A percentile compares a stretch with the other conserved stretches of the same genome.
Conservation (phyloP, 202 grass and related monocot species). For the Tripidium arundinaceum region DNA sequence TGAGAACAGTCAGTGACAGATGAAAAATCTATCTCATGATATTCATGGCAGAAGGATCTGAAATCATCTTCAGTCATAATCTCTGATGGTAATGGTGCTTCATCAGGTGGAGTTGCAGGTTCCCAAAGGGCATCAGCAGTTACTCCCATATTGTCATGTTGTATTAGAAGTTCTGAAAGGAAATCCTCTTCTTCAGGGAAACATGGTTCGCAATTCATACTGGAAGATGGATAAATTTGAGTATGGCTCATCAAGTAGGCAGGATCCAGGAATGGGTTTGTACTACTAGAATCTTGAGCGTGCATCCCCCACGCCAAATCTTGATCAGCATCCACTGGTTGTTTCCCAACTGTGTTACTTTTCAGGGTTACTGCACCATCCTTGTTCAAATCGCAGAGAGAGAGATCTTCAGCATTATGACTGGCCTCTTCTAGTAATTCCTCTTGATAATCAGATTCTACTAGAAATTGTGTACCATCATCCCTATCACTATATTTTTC, state of each 20-base stretch:
- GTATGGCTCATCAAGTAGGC: slow-evolving; percentile 16
- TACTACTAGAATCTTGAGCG: slow-evolving; percentile 44
- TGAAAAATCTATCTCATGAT: slow-evolving; percentile 47
- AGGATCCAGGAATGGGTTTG: slow-evolving; percentile 49
- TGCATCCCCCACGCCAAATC: slow-evolving; percentile 19
- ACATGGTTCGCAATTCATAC: slow-evolving; percentile 22
- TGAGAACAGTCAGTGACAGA: slow-evolving; percentile 16
- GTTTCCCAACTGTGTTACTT: slow-evolving; percentile 23
- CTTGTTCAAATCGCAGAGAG: slow-evolving; percentile 24
- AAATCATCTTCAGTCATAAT: slow-evolving; percentile 46
- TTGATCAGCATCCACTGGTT: slow-evolving; percentile 28
- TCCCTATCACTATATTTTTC: slow-evolving; percentile 24
- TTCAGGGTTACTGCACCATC: slow-evolving; percentile 23
- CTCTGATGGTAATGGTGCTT: slow-evolving; percentile 48
- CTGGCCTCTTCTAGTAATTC: slow-evolving; percentile 27
- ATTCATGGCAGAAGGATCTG: slow-evolving; percentile 42
- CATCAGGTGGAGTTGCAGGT: slow-evolving; percentile 55
- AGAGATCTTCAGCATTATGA: slow-evolving; percentile 22
- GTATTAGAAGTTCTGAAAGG: slow-evolving; percentile 46
- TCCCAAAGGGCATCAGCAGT: slow-evolving; percentile 60
- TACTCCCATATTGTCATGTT: slow-evolving; percentile 29
- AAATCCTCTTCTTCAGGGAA: slow-evolving; percentile 49
- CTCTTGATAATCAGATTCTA: slow-evolving; percentile 36
- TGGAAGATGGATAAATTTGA: slow-evolving; percentile 25
- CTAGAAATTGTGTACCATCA: slow-evolving; percentile 28